These are phyloP conservation scores for Ophiorrhiza pumila DNA, from an alignment of 257 asterid species.

Conservation along the genomic window DNA sequence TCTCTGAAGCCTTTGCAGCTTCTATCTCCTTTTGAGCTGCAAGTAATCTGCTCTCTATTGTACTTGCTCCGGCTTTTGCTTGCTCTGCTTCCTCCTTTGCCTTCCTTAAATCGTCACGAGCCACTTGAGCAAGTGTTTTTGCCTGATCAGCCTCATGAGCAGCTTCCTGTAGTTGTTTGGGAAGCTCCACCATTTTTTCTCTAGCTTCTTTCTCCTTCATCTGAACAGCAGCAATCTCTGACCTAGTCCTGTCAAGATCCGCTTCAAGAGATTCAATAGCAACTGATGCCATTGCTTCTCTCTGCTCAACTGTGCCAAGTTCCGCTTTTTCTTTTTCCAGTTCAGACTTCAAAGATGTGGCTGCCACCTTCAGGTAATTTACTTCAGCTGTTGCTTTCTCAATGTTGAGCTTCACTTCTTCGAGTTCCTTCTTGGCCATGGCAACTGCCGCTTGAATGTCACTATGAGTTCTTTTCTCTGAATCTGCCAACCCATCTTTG, in stretches of 20 bases:
- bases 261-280: conserved; percentile 81
- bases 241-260: conserved; percentile 54
- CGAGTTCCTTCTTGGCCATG: conserved; percentile 67
- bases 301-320: conserved; percentile 51
- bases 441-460: conserved; percentile 51
- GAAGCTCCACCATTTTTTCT: conserved; percentile 70
- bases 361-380: conserved; percentile 63
- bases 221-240: conserved; percentile 56
- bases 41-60: conserved; percentile 59
- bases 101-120: conserved; percentile 55
- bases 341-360: conserved; percentile 54
- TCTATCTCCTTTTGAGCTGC: conserved; percentile 88
- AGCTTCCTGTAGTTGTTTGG: conserved; percentile 63
- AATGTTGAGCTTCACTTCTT: conserved; percentile 63
- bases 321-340: conserved; percentile 66
- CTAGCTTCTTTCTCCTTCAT: conserved; percentile 63
- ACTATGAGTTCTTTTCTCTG: conserved; percentile 46
- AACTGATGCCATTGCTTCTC: conserved; percentile 85
- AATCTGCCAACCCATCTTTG: conserved; percentile 31
- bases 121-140: conserved; percentile 43
- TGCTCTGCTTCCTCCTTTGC: conserved; percentile 78
- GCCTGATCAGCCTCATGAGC: conserved; percentile 69
- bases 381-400: conserved; percentile 61
- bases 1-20: conserved; percentile 87
- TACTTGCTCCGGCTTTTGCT: conserved; percentile 61